Evolutionary conservation across 371 early-diverging fungal genomes (phyloP).

Genomic region (Mortierella sp.): DNA sequence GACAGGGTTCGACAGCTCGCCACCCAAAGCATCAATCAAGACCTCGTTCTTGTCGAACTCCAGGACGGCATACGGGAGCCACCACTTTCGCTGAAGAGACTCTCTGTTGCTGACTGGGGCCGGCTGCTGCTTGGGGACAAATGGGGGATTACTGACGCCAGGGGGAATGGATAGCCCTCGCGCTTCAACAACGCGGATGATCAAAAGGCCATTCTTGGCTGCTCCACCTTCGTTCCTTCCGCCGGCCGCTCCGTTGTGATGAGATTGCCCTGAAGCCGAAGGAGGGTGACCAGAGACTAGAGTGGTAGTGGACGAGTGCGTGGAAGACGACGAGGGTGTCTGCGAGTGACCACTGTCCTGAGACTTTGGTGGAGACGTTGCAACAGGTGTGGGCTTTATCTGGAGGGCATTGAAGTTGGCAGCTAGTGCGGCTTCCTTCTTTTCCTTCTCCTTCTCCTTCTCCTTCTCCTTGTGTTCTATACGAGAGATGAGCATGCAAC

Average conservation of each 20-base stretch:
- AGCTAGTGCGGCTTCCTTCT: conserved; percentile 34
- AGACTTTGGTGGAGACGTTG: conserved; percentile 27
- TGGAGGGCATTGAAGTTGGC: conserved; percentile 32
- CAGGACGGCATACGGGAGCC: conserved; percentile 88
- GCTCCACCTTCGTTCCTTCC: conserved; percentile 2
- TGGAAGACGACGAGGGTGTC: conserved; percentile 19
- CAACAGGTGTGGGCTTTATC: conserved; percentile 20
- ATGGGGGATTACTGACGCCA: conserved; percentile 51
- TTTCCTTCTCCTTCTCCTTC: conserved; percentile 41
- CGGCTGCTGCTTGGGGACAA: conserved; percentile 52
- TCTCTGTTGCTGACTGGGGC: conserved; percentile 64
- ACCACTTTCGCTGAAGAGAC: conserved; percentile 78
- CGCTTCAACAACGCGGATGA: conserved; percentile 86
- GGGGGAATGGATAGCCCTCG: conserved; percentile 71
- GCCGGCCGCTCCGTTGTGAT: conserved; percentile 7
- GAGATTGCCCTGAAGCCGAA: conserved; percentile 19
- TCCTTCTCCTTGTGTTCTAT: conserved; percentile 49
- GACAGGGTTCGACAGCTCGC: conserved; percentile 77
- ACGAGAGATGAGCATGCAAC: neutral
- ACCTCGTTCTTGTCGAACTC: conserved; percentile 96
- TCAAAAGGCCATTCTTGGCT: conserved; percentile 66
- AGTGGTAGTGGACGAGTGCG: conserved; percentile 19
- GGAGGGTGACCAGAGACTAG: conserved; percentile 17
- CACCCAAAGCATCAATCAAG: conserved; percentile 82
- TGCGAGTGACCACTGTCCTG: conserved; percentile 27